A percentile compares a stretch with the other conserved stretches of the same genome.
Evolutionary conservation across 139 green algal species (phyloP).

Genomic region (Volvox africanus): DNA sequence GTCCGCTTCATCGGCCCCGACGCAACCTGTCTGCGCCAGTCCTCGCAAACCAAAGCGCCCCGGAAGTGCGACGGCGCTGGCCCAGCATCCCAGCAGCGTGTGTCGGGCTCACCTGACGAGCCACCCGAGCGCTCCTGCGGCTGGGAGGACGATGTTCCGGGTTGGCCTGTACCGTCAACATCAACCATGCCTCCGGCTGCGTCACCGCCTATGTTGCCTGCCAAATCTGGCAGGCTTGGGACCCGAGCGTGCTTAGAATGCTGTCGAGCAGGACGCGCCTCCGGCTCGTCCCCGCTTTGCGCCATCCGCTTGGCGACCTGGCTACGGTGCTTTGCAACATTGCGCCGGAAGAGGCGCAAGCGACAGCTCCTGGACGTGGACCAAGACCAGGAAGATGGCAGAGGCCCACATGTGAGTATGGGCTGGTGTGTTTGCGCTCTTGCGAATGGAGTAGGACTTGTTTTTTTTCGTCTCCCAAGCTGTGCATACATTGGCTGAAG

Average conservation of each 20-base stretch:
- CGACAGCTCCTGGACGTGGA: conserved; percentile 8
- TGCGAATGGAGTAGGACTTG: background rate
- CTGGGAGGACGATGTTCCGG: background rate
- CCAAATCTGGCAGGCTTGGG: too few relatives aligned
- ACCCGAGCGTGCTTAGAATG: background rate
- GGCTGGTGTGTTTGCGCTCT: background rate
- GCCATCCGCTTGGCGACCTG: background rate
- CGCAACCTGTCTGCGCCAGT: background rate
- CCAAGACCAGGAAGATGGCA: too few relatives aligned
- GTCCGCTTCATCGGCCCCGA: conserved; percentile 1
- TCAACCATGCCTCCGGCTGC: background rate
- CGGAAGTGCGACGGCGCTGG: background rate
- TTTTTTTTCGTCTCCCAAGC: background rate
- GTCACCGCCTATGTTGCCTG: too few relatives aligned
- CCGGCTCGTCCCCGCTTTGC: background rate
- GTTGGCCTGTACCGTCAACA: background rate
- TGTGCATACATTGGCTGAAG: background rate
- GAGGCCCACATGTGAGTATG: background rate
- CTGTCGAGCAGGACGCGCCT: background rate
- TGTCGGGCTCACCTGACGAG: background rate
- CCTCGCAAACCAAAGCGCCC: background rate
- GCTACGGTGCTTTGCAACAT: conserved; percentile 15
- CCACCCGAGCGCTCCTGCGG: background rate
- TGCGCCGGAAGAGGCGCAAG: conserved; percentile 17
- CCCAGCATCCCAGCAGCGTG: background rate